phyloP scores from a whole-genome alignment of 495 filamentous ascomycete species.

The Tuber calosporum region DNA sequence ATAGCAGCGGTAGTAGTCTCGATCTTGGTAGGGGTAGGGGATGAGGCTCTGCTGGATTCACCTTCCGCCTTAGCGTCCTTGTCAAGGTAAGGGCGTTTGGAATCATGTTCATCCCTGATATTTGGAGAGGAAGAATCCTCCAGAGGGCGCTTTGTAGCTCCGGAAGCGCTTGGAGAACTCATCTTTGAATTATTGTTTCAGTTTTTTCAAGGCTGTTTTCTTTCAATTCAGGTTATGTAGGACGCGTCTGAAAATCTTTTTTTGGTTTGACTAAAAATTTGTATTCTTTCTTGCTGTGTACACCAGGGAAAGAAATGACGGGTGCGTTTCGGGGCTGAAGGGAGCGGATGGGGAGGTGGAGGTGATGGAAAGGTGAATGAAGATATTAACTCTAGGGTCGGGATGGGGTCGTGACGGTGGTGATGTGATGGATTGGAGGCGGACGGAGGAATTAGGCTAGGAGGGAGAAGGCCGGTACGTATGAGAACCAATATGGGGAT shows the following conservation, averaged over 20 bases:
- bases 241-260: constrained; percentile 40
- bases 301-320: constrained; percentile 43
- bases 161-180: constrained; percentile 51
- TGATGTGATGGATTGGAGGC: constrained; percentile 36
- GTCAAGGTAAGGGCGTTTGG: constrained; percentile 92
- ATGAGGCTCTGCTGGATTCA: constrained; percentile 43
- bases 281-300: constrained; percentile 43
- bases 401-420: constrained; percentile 29
- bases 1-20: constrained; percentile 38
- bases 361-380: constrained; percentile 38
- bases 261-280: constrained; percentile 43
- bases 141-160: constrained; percentile 80
- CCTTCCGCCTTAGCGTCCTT: constrained; percentile 52
- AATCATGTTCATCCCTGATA: constrained; percentile 83
- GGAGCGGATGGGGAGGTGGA: constrained; percentile 39
- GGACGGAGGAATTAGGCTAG: constrained; percentile 33
- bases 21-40: constrained; percentile 41
- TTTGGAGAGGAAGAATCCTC: constrained; percentile 95
- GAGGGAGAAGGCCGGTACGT: constrained; percentile 31
- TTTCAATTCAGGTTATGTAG: constrained; percentile 36
- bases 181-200: constrained; percentile 38
- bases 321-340: constrained; percentile 37
- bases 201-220: constrained; percentile 42
- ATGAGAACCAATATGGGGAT: constrained; percentile 28
- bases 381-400: constrained; percentile 37